Conservation (phyloP, 2,329 filamentous ascomycete genomes). For the Claviceps sp. region DNA sequence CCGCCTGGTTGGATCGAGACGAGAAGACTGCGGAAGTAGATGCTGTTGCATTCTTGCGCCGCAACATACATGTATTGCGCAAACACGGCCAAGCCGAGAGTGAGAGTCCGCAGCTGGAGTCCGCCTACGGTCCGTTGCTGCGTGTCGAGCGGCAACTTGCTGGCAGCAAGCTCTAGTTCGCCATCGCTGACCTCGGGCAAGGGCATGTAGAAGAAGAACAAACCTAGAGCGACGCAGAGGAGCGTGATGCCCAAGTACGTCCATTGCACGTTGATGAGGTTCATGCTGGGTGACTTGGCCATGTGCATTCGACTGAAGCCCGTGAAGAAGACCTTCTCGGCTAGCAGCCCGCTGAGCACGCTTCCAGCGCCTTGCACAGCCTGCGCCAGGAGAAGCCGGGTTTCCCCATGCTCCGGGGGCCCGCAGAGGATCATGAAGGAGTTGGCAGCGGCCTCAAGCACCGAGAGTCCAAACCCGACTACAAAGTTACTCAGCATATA, state of each 20-base stretch:
- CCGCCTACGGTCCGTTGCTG: slow-evolving; percentile 35
- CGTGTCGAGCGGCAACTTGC: slow-evolving; percentile 35
- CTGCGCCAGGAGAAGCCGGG: slow-evolving; percentile 62
- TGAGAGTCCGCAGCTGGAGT: slow-evolving; percentile 39
- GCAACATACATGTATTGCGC: slow-evolving; percentile 73
- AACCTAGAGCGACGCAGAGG: slow-evolving; percentile 56
- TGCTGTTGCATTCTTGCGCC: slow-evolving; percentile 52
- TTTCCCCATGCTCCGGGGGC: slow-evolving; percentile 57
- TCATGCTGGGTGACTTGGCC: slow-evolving; percentile 19
- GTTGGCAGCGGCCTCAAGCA: slow-evolving; percentile 71
- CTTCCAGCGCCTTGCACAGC: slow-evolving; percentile 64
- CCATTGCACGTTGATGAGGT: slow-evolving; percentile 67
- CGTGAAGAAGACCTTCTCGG: slow-evolving; percentile 61
- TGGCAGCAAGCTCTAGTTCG: slow-evolving; percentile 37
- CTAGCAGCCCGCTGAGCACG: slow-evolving; percentile 58
- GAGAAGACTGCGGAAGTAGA: slow-evolving; percentile 44
- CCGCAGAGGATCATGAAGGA: slow-evolving; percentile 62
- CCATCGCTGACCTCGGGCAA: slow-evolving; percentile 46
- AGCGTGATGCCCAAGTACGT: slow-evolving; percentile 71
- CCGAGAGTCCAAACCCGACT: slow-evolving; percentile 61
- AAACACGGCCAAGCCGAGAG: slow-evolving; percentile 55
- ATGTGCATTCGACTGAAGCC: slow-evolving; percentile 29
- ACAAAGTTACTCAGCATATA: slow-evolving; percentile 65
- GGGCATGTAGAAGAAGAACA: slow-evolving; percentile 57
- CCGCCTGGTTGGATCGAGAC: slow-evolving; percentile 23